These are phyloP conservation scores for Schizosaccharomyces octosporus DNA, from an alignment of 805 yeast species.

Conservation along the genomic window DNA sequence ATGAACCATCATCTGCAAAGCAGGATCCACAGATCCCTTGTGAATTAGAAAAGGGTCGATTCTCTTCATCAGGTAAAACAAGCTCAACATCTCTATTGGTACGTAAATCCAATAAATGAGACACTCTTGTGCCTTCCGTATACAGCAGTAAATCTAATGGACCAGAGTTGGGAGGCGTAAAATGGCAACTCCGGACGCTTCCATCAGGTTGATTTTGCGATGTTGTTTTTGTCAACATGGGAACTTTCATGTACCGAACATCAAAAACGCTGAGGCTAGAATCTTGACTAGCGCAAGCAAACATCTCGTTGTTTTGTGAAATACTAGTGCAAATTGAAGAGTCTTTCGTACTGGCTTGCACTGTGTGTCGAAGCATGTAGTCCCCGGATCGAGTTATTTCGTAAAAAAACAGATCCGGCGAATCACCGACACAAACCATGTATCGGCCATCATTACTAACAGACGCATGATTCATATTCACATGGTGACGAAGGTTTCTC, in stretches of 20 bases:
- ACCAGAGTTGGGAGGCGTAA: background rate
- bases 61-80: background rate
- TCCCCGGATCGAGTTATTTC: background rate
- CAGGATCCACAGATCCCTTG: background rate
- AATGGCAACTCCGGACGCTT: background rate
- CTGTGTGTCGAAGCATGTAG: background rate
- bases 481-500: slow-evolving; percentile 26
- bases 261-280: slow-evolving; percentile 1
- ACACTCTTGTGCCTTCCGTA: background rate
- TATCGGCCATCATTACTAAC: slow-evolving; percentile 37
- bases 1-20: background rate
- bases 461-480: slow-evolving; percentile 53
- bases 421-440: slow-evolving; percentile 54
- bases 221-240: background rate
- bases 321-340: background rate
- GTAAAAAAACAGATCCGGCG: slow-evolving; percentile 32
- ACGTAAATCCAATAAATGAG: background rate
- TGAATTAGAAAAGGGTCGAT: background rate
- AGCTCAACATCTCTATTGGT: background rate
- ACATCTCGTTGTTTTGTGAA: background rate
- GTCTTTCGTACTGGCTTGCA: background rate
- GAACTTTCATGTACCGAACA: background rate
- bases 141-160: background rate
- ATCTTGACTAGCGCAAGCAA: slow-evolving; percentile 1
- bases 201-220: background rate